Percentiles rank a stretch among this genome's conserved stretches.
Evolutionary conservation across 2,329 filamentous ascomycete genomes (phyloP).

Genomic region (Capronia epimyces): DNA sequence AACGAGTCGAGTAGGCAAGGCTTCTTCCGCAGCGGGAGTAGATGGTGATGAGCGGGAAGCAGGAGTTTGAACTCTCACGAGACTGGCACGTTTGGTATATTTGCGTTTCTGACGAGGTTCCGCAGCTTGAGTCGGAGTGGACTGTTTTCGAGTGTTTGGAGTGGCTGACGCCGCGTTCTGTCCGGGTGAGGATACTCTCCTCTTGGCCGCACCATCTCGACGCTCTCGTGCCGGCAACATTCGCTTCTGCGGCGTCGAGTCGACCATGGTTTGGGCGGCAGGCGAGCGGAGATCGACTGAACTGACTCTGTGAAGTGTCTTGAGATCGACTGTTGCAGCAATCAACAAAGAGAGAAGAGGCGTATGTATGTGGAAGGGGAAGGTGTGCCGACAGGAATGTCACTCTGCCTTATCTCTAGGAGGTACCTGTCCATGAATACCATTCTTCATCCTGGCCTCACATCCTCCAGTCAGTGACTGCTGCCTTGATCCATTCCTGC

Average conservation of each 20-base stretch:
- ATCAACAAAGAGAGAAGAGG: too few relatives aligned
- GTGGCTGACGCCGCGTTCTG: slow-evolving; percentile 10
- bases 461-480: too few relatives aligned
- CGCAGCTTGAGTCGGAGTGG: slow-evolving; percentile 29
- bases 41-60: slow-evolving; percentile 31
- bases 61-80: slow-evolving; percentile 30
- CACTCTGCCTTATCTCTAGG: not conserved
- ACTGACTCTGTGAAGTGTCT: too few relatives aligned
- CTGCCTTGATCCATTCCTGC: too few relatives aligned
- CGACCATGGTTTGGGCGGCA: slow-evolving; percentile 17
- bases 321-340: too few relatives aligned
- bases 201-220: slow-evolving; percentile 41
- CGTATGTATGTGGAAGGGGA: not conserved
- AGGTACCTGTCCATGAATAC: not conserved
- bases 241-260: slow-evolving; percentile 41
- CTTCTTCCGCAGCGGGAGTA: slow-evolving; percentile 31
- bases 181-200: slow-evolving; percentile 35
- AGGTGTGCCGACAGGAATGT: not conserved
- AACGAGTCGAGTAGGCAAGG: slow-evolving; percentile 49
- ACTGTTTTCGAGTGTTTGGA: slow-evolving; percentile 17
- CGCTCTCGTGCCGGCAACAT: slow-evolving; percentile 41
- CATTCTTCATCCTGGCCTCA: not conserved
- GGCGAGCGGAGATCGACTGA: not conserved
- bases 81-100: slow-evolving; percentile 31
- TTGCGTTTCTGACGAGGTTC: slow-evolving; percentile 34